Percentiles rank a stretch among this genome's conserved stretches.
These are phyloP conservation scores for Yamadazyma philogaea DNA, from an alignment of 805 yeast genomes.

Conservation along the genomic window DNA sequence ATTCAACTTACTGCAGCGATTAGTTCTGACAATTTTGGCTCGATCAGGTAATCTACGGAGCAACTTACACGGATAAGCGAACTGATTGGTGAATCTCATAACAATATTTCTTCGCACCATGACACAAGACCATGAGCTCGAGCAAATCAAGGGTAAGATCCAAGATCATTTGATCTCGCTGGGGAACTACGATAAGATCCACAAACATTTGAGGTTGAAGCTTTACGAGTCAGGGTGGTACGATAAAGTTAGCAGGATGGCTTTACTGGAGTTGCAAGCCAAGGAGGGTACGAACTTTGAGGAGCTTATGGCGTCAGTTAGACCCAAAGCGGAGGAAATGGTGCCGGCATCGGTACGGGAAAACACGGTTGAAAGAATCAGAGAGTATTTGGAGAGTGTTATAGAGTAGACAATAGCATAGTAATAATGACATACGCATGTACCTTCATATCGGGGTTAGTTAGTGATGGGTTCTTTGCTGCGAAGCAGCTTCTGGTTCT, in stretches of 20 bases:
- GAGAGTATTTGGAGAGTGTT: conserved; percentile 51
- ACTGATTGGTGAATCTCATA: neutral
- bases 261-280: conserved; percentile 43
- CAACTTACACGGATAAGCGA: neutral
- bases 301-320: conserved; percentile 48
- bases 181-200: conserved; percentile 79
- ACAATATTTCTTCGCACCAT: neutral
- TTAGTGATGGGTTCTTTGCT: no score
- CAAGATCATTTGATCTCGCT: conserved; percentile 68
- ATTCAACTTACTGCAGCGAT: neutral
- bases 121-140: conserved; percentile 28
- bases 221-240: conserved; percentile 84
- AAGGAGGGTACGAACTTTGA: conserved; percentile 45
- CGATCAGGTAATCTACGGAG: neutral
- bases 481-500: no score
- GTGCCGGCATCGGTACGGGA: conserved; percentile 66
- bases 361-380: conserved; percentile 56
- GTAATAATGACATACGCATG: neutral
- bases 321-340: conserved; percentile 65
- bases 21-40: neutral
- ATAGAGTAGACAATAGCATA: conserved; percentile 20
- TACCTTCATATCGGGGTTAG: no score
- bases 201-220: conserved; percentile 57
- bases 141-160: conserved; percentile 54
- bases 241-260: conserved; percentile 63